Evolutionary conservation across 305 asterid species (phyloP).

Genomic region (Fraxinus albicans): DNA sequence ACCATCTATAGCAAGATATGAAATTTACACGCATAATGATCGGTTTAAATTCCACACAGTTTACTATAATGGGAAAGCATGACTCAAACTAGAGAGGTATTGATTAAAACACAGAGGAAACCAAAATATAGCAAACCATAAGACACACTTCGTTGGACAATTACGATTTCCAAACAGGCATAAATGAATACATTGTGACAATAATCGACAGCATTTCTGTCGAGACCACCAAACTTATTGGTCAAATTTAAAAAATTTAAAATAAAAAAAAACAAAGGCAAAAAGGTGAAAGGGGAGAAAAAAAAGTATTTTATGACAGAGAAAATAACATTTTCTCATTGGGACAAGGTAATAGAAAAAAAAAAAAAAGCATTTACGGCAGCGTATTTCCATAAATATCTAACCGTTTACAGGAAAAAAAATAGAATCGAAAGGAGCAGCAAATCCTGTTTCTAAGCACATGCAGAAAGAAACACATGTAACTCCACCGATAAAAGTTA

Average conservation of each 20-base stretch:
- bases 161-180: neutral
- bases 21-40: neutral
- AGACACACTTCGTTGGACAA: neutral
- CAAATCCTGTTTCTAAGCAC: neutral
- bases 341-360: neutral
- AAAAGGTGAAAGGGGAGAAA: neutral
- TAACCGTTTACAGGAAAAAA: neutral
- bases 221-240: neutral
- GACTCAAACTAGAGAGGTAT: neutral
- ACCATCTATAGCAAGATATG: neutral
- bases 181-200: neutral
- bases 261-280: neutral
- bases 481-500: neutral
- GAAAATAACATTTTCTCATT: neutral
- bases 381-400: neutral
- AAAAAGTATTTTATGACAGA: neutral
- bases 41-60: conserved; percentile 3
- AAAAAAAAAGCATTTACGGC: neutral
- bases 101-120: neutral
- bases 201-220: neutral
- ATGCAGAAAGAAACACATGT: neutral
- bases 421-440: conserved; percentile 3
- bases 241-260: neutral
- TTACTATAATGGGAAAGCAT: neutral
- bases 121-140: conserved; percentile 3